Evolutionary conservation across 2,329 filamentous ascomycete species (phyloP).

Genomic region (Rutstroemia sp.): DNA sequence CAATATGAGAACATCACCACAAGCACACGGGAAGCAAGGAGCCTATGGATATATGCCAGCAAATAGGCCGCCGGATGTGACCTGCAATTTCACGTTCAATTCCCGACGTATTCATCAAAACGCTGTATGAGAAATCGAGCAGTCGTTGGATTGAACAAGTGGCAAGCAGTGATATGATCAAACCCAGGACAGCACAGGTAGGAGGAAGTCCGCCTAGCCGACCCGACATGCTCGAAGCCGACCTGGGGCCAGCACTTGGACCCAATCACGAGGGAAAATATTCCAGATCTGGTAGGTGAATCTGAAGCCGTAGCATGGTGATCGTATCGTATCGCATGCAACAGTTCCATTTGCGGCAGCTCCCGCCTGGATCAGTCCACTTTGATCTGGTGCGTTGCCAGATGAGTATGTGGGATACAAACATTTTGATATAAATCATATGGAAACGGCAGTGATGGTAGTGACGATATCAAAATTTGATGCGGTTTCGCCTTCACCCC

Average conservation of each 20-base stretch:
- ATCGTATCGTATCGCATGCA: not conserved
- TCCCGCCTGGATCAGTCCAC: slow-evolving; percentile 1
- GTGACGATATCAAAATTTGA: not conserved
- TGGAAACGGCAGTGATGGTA: not conserved
- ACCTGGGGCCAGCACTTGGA: no score
- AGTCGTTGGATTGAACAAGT: no score
- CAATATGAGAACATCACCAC: no score
- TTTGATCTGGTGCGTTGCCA: not conserved
- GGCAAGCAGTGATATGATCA: no score
- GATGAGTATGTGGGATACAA: not conserved
- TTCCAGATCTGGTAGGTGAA: no score
- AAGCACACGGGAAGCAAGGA: no score
- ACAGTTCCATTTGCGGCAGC: slow-evolving; percentile 3
- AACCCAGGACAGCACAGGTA: no score
- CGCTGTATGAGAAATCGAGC: not conserved
- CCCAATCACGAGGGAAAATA: no score
- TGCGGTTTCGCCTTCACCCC: not conserved
- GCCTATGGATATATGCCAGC: no score
- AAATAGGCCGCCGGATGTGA: not conserved
- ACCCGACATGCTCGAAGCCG: no score
- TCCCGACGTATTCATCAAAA: not conserved
- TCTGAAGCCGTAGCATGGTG: not conserved
- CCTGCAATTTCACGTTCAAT: not conserved
- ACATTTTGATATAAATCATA: not conserved
- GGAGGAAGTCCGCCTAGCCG: no score